A percentile compares a stretch with the other conserved stretches of the same genome.
Evolutionary conservation across 192 early-diverging fungal species (phyloP).

Genomic region (Linnemannia exigua): DNA sequence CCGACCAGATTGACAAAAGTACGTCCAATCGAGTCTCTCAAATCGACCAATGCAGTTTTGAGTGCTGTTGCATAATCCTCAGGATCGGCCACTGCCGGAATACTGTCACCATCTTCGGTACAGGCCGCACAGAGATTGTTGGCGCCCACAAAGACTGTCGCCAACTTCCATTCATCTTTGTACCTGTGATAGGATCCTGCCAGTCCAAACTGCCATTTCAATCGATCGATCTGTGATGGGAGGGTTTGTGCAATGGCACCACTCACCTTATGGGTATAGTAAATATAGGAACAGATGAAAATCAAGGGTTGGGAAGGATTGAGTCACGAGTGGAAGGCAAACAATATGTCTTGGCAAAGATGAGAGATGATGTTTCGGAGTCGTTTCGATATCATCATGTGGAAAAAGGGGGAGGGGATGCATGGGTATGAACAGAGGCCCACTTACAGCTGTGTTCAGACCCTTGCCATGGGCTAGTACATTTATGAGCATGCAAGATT

Average conservation of each 20-base stretch:
- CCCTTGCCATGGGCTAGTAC: slow-evolving; percentile 59
- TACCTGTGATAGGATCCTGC: slow-evolving; percentile 42
- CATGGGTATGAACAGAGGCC: not conserved
- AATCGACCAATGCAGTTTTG: slow-evolving; percentile 43
- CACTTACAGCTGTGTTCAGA: slow-evolving; percentile 65
- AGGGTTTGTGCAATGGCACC: slow-evolving; percentile 64
- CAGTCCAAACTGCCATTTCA: slow-evolving; percentile 44
- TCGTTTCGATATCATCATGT: not conserved
- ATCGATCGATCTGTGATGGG: slow-evolving; percentile 45
- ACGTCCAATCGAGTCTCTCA: slow-evolving; percentile 56
- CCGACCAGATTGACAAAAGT: slow-evolving; percentile 68
- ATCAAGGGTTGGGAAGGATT: slow-evolving; percentile 4
- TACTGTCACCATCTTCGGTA: slow-evolving; percentile 21
- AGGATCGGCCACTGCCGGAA: slow-evolving; percentile 58
- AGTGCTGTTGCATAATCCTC: slow-evolving; percentile 60
- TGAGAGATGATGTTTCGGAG: not conserved
- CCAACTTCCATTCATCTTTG: slow-evolving; percentile 65
- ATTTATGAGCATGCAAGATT: not conserved
- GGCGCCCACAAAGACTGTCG: slow-evolving; percentile 69
- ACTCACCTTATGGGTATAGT: slow-evolving; percentile 55
- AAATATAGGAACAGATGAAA: not conserved
- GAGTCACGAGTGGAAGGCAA: not conserved
- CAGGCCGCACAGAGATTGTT: slow-evolving; percentile 69
- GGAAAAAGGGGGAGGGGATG: not conserved
- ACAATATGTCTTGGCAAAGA: slow-evolving; percentile 19